Evolutionary conservation across 352 stramenopile genomes (phyloP).

Genomic region (Globisporangium splendens): DNA sequence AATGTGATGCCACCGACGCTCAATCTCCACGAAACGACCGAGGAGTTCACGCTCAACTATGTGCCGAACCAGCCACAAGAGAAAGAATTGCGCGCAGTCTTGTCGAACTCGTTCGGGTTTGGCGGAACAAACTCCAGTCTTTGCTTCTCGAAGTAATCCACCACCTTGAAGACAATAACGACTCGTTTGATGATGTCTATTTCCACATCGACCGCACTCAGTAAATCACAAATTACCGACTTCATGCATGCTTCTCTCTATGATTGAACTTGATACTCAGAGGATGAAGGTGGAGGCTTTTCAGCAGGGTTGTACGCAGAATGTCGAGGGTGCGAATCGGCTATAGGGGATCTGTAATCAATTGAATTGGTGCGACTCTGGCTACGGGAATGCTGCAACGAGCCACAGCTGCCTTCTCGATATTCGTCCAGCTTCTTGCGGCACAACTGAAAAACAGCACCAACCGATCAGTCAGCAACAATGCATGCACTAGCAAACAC

Average conservation of each 20-base stretch:
- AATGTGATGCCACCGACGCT: constrained; percentile 92
- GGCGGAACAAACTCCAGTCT: constrained; percentile 94
- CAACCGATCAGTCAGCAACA: background rate
- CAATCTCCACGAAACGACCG: constrained; percentile 86
- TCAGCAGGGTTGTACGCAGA: constrained; percentile 18
- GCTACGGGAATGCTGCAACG: constrained; percentile 13
- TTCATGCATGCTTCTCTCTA: constrained; percentile 5
- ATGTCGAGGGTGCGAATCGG: constrained; percentile 15
- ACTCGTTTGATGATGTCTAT: too few species aligned
- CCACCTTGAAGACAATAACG: background rate
- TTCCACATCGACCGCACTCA: too few species aligned
- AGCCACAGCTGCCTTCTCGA: constrained; percentile 34
- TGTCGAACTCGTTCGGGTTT: constrained; percentile 98
- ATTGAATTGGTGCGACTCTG: constrained; percentile 7
- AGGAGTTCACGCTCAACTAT: constrained; percentile 86
- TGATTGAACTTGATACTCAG: constrained; percentile 28
- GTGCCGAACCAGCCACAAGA: constrained; percentile 65
- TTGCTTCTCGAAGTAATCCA: constrained; percentile 64
- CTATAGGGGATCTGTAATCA: background rate
- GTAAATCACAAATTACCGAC: background rate
- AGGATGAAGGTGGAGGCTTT: constrained; percentile 12
- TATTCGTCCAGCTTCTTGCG: constrained; percentile 64
- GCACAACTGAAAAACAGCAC: constrained; percentile 23
- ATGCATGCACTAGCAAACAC: background rate
- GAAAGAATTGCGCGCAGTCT: constrained; percentile 68